Evolutionary conservation across 768 basidiomycete genomes (phyloP).

Genomic region (Lentinula aciculospora): DNA sequence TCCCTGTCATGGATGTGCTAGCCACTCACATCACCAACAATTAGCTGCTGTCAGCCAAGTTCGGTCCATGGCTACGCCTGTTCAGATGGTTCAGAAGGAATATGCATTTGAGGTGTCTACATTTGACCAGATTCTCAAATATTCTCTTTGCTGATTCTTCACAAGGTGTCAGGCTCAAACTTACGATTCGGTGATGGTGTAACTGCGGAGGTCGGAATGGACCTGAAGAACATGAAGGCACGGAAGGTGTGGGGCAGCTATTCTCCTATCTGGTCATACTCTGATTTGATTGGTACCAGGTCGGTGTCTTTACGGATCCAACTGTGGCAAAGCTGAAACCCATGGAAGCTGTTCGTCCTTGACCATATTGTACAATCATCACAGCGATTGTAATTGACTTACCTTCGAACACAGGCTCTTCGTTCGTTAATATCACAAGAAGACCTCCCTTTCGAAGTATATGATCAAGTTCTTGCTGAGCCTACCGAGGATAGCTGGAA

Average conservation of each 20-base stretch:
- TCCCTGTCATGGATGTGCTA: slow-evolving; percentile 71
- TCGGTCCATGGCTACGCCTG: slow-evolving; percentile 73
- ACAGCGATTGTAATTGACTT: neutral
- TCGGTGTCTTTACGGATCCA: slow-evolving; percentile 91
- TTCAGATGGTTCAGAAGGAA: slow-evolving; percentile 69
- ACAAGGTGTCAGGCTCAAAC: slow-evolving; percentile 80
- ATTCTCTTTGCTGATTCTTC: neutral
- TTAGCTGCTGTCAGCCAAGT: slow-evolving; percentile 53
- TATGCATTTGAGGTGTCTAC: slow-evolving; percentile 80
- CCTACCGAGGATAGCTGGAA: slow-evolving; percentile 91
- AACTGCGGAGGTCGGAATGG: slow-evolving; percentile 88
- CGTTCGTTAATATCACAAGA: slow-evolving; percentile 74
- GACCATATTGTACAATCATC: neutral
- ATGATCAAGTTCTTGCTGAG: slow-evolving; percentile 78
- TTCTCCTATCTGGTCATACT: neutral
- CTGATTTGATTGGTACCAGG: slow-evolving; percentile 36
- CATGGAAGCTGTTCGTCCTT: slow-evolving; percentile 64
- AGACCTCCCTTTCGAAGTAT: slow-evolving; percentile 76
- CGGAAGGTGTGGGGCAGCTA: slow-evolving; percentile 52
- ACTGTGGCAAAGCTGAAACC: slow-evolving; percentile 77
- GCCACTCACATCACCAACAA: slow-evolving; percentile 32
- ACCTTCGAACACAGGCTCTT: slow-evolving; percentile 46
- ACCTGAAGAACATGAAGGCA: slow-evolving; percentile 90
- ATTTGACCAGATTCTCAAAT: neutral
- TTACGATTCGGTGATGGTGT: slow-evolving; percentile 88